These are phyloP conservation scores for Sporothrix dimorphospora DNA, from an alignment of 2,329 filamentous ascomycete genomes.

Conservation along the genomic window DNA sequence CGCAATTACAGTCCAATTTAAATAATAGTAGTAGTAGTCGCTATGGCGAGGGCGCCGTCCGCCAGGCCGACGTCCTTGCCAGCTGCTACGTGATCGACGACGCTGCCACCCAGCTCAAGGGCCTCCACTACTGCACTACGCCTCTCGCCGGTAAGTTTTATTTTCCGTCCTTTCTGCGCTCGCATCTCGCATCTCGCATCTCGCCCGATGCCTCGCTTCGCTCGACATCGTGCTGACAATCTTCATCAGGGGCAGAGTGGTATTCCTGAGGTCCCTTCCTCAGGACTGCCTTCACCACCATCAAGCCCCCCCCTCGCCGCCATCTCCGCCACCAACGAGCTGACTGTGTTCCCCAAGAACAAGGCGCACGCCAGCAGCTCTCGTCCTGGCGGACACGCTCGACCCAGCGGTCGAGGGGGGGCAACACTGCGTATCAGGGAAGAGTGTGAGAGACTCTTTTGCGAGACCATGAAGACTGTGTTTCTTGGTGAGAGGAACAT, in stretches of 20 bases:
- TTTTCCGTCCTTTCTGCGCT: neutral
- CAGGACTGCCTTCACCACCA: slow-evolving; percentile 81
- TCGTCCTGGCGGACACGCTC: slow-evolving; percentile 35
- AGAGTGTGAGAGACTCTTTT: slow-evolving; percentile 99
- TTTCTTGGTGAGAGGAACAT: slow-evolving; percentile 94
- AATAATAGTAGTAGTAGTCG: slow-evolving; percentile 74
- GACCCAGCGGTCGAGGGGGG: slow-evolving; percentile 66
- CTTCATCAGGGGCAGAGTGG: slow-evolving; percentile 74
- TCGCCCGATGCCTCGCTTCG: neutral
- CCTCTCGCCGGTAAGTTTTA: slow-evolving; percentile 69
- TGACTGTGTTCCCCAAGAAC: slow-evolving; percentile 64
- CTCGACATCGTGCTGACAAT: neutral
- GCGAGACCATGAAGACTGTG: slow-evolving; percentile 88
- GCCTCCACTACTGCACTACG: slow-evolving; percentile 96
- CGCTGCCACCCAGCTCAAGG: slow-evolving; percentile 68
- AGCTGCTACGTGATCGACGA: slow-evolving; percentile 86
- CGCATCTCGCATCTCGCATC: too few relatives aligned
- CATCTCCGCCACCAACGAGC: slow-evolving; percentile 68
- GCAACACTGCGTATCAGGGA: slow-evolving; percentile 94
- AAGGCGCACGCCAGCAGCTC: slow-evolving; percentile 32
- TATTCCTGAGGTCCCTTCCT: slow-evolving; percentile 90
- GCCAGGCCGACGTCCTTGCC: slow-evolving; percentile 77
- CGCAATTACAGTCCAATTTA: slow-evolving; percentile 69
- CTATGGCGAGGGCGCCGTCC: slow-evolving; percentile 67
- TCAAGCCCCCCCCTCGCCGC: slow-evolving; percentile 88